Base-by-base conservation (phyloP, 192 early-diverging fungal genomes). In the Coemansia sp. region DNA sequence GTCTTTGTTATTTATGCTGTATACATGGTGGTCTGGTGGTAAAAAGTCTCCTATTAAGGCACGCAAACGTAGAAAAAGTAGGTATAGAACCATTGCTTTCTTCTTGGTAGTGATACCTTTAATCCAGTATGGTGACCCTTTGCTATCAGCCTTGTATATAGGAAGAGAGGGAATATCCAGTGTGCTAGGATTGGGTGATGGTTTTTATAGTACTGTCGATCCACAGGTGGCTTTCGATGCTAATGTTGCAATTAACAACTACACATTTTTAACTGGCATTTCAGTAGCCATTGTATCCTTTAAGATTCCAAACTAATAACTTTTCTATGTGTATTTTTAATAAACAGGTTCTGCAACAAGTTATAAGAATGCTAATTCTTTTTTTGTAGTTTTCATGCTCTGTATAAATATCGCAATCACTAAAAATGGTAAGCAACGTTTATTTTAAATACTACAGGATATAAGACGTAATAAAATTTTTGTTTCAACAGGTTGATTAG, bases 121-220 rank as follows among this genome's bases (percentile, higher is more conserved):
- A 5, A 8, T 60, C 8, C 25, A 27, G 19, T 49, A 34, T 8
- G 59, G 48, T 7, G 50, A 50, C 19, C 59, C 59, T 5, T 28
- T 60, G 59, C 48, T 60, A 28, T 19, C 48, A 14, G 21, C 50
- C 7, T 5, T 60, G 24, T 60, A 21, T 26, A n/a, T 60, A 7
- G 59, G 59, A 4, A 30, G 50, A 22, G 27, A 28, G 3, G 49
- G 44, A 9, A 21, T 12, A 0, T 22, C 27, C 14, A 22, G 2
- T 60, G 31, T 60, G 2, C 16, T 24, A 5, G 44, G 32, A 49
- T 12, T 25, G 10, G 21, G 10, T 4, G n/a, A 60, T 60, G 58
- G 57, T 7, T 19, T 30, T 25, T 8, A 27, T 26, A 28, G 49
- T 12, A 18, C 9, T 49, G n/a, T 60, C 12, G 44, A 48, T 48